Conservation (phyloP, 2,329 filamentous ascomycete species). For the Calonectria pseudoreteaudii region DNA sequence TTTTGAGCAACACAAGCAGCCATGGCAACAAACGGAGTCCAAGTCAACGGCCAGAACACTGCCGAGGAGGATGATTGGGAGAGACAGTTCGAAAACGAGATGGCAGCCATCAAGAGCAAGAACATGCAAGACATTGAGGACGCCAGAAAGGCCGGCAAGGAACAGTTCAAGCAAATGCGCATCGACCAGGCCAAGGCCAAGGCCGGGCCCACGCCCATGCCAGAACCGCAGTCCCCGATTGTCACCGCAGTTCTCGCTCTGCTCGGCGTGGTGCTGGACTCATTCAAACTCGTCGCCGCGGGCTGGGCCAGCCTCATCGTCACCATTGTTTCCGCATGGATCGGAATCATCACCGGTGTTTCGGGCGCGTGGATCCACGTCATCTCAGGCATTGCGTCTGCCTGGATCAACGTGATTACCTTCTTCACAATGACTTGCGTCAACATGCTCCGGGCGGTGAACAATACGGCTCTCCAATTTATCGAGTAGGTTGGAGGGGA, state of each 20-base stretch:
- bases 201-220: too few relatives aligned
- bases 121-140: background rate
- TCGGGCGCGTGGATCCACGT: background rate
- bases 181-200: background rate
- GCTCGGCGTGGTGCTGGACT: background rate
- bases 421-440: background rate
- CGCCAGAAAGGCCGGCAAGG: background rate
- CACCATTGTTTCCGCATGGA: background rate
- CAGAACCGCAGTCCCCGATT: background rate
- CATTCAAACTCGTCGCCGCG: background rate
- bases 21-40: background rate
- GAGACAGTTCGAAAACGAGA: background rate
- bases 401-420: background rate
- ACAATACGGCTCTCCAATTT: background rate
- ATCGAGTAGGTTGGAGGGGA: background rate
- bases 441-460: background rate
- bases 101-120: background rate
- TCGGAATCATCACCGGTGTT: background rate
- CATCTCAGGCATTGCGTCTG: background rate
- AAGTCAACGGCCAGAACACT: background rate
- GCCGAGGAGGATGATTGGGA: background rate
- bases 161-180: background rate
- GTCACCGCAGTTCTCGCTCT: background rate
- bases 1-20: background rate
- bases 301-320: background rate